Evolutionary conservation across 2,329 filamentous ascomycete species (phyloP), one percentile per base, ranked within the genome.

Genomic region (Penicillium sp.): DNA sequence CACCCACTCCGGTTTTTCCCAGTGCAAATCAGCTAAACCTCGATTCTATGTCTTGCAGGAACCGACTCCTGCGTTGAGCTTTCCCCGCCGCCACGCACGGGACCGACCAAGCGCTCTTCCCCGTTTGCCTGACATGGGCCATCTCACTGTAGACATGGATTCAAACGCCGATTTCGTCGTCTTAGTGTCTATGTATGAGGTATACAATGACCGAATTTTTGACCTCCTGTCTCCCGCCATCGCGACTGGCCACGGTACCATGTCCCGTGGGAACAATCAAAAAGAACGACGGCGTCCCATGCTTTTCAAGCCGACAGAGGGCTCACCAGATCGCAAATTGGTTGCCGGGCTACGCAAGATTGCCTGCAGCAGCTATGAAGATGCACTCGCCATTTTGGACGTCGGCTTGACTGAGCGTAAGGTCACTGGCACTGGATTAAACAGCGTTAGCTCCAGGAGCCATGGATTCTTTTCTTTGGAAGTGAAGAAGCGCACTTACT

Each of bases 141-240:
- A 84, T 43, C 75, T 95, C 36, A 74, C 79, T 4, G 77, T 95
- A 0, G 77, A 82, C 0, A 76, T 83, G 40, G 87, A 91, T 54
- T 76, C 78, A 1, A 80, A 80, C 16, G 82, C 86, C 46, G 89
- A 95, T 59, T 96, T 96, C 61, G 86, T 87, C 4, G 83, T 99
- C 46, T 76, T 99, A 10, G 79, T 99, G 18, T 95, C 90, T 46
- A 99, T 99, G 91, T 97, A 97, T 70, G 93, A 99, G 69, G 92
- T 99, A 1, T 96, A 99, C 75, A 99, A 99, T 65, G 92, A 99
- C 72, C 85, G 91, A 30, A 97, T 99, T 58, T 97, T 95, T 67
- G 93, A 99, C 63, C 82, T 99, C 0, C 77, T 99, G 1, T 87
- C 86, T 0, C 76, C 78, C 14, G 64, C 73, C 2, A 64, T 69